Conservation (phyloP, 2,329 filamentous ascomycete species). For the Boeremia exigua region DNA sequence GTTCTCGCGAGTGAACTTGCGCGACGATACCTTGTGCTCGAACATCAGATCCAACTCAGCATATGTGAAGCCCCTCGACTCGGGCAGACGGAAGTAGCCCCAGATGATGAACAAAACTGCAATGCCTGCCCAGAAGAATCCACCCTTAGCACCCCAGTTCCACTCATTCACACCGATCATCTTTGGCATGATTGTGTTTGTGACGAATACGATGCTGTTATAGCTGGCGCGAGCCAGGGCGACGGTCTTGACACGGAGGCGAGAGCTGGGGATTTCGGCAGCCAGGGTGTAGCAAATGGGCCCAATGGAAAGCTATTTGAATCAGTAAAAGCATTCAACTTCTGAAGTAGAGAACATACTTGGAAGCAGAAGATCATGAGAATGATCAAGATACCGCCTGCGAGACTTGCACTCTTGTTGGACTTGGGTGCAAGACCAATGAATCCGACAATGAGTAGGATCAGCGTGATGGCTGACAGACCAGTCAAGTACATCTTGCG, state of each 20-base stretch:
- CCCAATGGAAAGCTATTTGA: conserved; percentile 69
- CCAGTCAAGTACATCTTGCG: conserved; percentile 76
- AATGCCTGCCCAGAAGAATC: conserved; percentile 33
- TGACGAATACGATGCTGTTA: conserved; percentile 31
- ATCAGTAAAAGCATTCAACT: neutral
- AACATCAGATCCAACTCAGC: conserved; percentile 32
- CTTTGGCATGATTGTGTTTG: conserved; percentile 33
- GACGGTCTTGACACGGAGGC: conserved; percentile 87
- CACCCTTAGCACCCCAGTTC: conserved; percentile 34
- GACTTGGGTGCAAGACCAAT: conserved; percentile 62
- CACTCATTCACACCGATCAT: conserved; percentile 34
- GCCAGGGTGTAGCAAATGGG: conserved; percentile 89
- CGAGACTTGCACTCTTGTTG: conserved; percentile 53
- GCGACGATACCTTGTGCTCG: conserved; percentile 30
- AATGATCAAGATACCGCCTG: conserved; percentile 33
- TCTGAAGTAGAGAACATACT: conserved; percentile 12
- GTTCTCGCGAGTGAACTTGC: conserved; percentile 31
- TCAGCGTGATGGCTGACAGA: conserved; percentile 24
- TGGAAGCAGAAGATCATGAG: conserved; percentile 36
- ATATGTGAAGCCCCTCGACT: conserved; percentile 29
- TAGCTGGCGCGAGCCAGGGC: conserved; percentile 69
- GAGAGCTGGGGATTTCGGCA: conserved; percentile 77
- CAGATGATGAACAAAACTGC: conserved; percentile 27
- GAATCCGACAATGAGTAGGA: conserved; percentile 68
- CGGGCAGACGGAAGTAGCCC: conserved; percentile 33